Evolutionary conservation across 78 protist species (phyloP).

Genomic region (Dictyostelium firmibasis): DNA sequence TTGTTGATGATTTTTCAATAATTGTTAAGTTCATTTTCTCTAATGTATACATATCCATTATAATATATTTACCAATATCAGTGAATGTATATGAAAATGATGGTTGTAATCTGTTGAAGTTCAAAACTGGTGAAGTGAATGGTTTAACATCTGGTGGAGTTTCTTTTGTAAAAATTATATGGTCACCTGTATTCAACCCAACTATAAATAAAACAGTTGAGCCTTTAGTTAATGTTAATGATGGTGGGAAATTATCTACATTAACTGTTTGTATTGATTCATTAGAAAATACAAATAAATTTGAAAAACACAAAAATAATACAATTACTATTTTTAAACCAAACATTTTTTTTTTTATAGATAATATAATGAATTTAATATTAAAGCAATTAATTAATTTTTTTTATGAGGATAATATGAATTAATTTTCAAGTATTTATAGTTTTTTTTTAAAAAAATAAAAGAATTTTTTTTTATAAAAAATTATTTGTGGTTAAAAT

Average conservation of each 20-base stretch:
- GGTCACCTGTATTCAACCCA: background rate
- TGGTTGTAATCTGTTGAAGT: background rate
- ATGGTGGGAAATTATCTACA: background rate
- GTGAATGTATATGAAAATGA: background rate
- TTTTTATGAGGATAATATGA: too few relatives aligned
- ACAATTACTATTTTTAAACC: too few relatives aligned
- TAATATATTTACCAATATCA: background rate
- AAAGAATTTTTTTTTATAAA: too few relatives aligned
- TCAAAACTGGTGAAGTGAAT: background rate
- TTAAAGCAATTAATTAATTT: too few relatives aligned
- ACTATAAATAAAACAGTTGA: background rate
- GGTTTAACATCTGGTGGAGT: background rate
- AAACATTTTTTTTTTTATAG: background rate
- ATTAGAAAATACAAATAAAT: too few relatives aligned
- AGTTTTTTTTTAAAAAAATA: too few relatives aligned
- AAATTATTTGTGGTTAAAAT: too few relatives aligned
- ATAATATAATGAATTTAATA: background rate
- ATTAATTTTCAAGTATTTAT: too few relatives aligned
- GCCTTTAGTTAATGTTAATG: background rate
- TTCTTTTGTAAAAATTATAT: background rate
- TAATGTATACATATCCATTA: background rate
- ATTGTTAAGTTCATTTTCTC: background rate
- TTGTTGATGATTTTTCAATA: background rate
- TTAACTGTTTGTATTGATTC: background rate
- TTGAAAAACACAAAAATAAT: too few relatives aligned